phyloP scores from a whole-genome alignment of 352 stramenopile genomes.

The Blastocystis sp. region DNA sequence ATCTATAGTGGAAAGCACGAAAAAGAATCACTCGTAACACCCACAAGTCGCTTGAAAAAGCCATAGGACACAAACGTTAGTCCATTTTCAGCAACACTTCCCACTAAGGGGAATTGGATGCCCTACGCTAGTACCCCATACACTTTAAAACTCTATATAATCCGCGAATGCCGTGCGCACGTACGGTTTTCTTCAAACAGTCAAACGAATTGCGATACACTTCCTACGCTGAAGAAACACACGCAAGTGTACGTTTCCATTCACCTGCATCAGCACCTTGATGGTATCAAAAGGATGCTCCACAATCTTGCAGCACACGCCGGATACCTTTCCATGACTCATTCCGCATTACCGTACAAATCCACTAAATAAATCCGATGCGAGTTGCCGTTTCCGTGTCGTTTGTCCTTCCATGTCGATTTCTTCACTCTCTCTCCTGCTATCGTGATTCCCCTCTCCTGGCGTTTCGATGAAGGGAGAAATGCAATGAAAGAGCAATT shows the following conservation, averaged over 20 bases:
- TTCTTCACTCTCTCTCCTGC: too few species aligned
- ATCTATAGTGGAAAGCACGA: background rate
- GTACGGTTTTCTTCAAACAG: slow-evolving; percentile 52
- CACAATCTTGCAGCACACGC: slow-evolving; percentile 6
- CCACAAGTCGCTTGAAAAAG: slow-evolving; percentile 33
- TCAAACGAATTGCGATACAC: slow-evolving; percentile 50
- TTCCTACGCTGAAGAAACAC: slow-evolving; percentile 1
- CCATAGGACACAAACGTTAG: slow-evolving; percentile 56
- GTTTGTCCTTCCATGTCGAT: too few species aligned
- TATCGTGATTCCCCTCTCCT: too few species aligned
- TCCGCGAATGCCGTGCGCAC: slow-evolving; percentile 14
- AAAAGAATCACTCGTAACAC: background rate
- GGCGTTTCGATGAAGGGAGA: too few species aligned
- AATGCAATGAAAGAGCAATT: too few species aligned
- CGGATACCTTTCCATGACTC: slow-evolving; percentile 46
- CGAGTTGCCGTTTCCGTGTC: slow-evolving; percentile 1
- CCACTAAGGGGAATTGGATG: slow-evolving; percentile 45
- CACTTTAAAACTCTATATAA: slow-evolving; percentile 7
- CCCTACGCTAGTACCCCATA: background rate
- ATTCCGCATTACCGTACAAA: background rate
- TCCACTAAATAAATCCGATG: slow-evolving; percentile 16
- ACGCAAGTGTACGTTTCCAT: background rate
- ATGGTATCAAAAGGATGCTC: slow-evolving; percentile 69
- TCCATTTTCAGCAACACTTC: slow-evolving; percentile 62
- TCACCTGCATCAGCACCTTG: slow-evolving; percentile 66